Percentiles rank a stretch among this genome's conserved stretches.
These are phyloP conservation scores for Zygoascus tannicola DNA, from an alignment of 805 yeast species.

Conservation along the genomic window DNA sequence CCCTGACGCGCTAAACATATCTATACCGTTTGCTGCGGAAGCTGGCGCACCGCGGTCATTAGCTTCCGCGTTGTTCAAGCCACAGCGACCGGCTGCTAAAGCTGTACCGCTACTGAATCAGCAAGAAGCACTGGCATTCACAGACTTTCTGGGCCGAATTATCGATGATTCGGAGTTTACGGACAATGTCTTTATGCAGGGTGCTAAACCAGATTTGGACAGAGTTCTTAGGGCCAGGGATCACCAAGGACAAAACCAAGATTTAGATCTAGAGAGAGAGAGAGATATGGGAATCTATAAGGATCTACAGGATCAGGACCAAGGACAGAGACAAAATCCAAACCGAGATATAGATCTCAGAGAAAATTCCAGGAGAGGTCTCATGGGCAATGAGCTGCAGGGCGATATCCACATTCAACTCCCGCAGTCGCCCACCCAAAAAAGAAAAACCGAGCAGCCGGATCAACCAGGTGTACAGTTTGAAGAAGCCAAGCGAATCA, in stretches of 20 bases:
- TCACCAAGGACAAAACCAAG: not conserved
- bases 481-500: slow-evolving; percentile 31
- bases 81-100: not conserved
- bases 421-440: slow-evolving; percentile 21
- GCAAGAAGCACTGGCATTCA: slow-evolving; percentile 23
- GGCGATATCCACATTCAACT: not conserved
- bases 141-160: slow-evolving; percentile 24
- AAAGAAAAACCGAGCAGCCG: slow-evolving; percentile 28
- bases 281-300: not conserved
- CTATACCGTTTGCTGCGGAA: not conserved
- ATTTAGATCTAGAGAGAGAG: too few species aligned
- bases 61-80: not conserved
- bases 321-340: not conserved
- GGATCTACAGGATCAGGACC: not conserved
- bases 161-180: slow-evolving; percentile 24
- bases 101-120: slow-evolving; percentile 20
- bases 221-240: too few species aligned
- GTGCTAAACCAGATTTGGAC: slow-evolving; percentile 5
- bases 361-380: not conserved
- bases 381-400: not conserved
- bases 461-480: slow-evolving; percentile 20
- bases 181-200: not conserved
- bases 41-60: not conserved
- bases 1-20: not conserved
- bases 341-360: not conserved